A percentile compares a stretch with the other conserved stretches of the same genome.
phyloP scores from a whole-genome alignment of 768 basidiomycete species.

The Tulasnella sp. region DNA sequence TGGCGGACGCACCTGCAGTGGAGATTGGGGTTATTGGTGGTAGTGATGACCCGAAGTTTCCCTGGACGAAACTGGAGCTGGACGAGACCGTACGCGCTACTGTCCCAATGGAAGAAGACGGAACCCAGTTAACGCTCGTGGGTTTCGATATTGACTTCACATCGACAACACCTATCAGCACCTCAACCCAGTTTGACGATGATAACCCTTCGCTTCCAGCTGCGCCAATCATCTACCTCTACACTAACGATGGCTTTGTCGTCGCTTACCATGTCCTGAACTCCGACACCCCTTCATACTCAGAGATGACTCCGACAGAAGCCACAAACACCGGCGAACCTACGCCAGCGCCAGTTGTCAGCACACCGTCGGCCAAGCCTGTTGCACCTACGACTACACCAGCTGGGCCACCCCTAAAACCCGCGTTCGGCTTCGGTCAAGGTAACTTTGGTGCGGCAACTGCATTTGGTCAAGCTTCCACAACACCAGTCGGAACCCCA shows the following conservation, averaged over 20 bases:
- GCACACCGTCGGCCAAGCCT: not conserved
- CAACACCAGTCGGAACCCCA: not conserved
- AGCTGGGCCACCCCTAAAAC: not conserved
- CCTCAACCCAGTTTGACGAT: conserved; percentile 6
- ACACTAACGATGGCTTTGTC: conserved; percentile 16
- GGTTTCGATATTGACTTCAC: conserved; percentile 18
- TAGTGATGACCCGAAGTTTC: not conserved
- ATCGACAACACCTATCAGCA: conserved; percentile 8
- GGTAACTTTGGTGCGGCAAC: not conserved
- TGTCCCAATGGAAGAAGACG: conserved; percentile 16
- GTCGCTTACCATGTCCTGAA: conserved; percentile 17
- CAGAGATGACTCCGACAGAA: conserved; percentile 7
- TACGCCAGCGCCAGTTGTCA: not conserved
- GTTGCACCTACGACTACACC: not conserved
- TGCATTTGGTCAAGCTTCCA: conserved; percentile 8
- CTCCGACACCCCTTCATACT: conserved; percentile 5
- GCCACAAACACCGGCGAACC: not conserved
- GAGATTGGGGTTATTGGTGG: conserved; percentile 13
- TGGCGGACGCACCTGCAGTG: conserved; percentile 16
- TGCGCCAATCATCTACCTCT: conserved; percentile 14
- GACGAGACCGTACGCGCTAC: conserved; percentile 16
- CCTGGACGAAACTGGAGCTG: conserved; percentile 16
- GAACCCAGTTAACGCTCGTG: conserved; percentile 4
- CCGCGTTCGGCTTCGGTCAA: conserved; percentile 10
- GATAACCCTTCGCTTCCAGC: conserved; percentile 17